Percentiles rank a stretch among this genome's conserved stretches.
Conservation (phyloP, 345 rosid genomes). For the Psidium friedrichsthalianum region DNA sequence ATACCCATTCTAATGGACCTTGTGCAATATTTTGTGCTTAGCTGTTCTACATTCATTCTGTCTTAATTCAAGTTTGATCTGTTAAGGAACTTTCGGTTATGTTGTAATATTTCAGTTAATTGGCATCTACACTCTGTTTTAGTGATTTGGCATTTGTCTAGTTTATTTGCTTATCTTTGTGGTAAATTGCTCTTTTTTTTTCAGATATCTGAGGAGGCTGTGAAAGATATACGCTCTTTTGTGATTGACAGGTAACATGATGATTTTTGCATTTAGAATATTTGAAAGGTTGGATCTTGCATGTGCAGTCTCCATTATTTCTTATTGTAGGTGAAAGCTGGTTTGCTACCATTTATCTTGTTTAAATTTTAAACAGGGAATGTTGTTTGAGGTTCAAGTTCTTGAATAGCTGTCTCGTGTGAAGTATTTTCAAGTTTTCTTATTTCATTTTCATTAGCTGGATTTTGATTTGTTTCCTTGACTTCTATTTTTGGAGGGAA, state of each 20-base stretch:
- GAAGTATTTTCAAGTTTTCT: not conserved
- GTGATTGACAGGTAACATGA: constrained; percentile 52
- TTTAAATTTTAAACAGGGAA: not conserved
- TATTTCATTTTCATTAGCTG: not conserved
- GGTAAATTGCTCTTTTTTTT: not conserved
- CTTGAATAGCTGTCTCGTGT: not conserved
- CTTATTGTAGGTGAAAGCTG: not conserved
- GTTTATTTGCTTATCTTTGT: not conserved
- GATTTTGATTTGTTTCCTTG: not conserved
- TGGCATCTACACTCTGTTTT: not conserved
- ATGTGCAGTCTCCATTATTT: not conserved
- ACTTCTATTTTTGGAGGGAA: not conserved
- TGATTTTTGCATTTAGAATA: not conserved
- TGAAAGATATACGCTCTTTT: constrained; percentile 55
- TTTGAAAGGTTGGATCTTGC: not conserved
- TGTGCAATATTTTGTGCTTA: not conserved
- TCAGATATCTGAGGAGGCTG: constrained; percentile 92
- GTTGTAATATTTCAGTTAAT: not conserved
- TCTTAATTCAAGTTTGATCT: not conserved
- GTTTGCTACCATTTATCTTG: not conserved
- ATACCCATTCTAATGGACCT: not conserved
- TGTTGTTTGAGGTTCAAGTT: not conserved
- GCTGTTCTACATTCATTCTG: not conserved
- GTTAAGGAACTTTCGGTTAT: not conserved
- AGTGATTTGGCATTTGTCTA: not conserved